These are phyloP conservation scores for Obelidium mucronatum DNA, from an alignment of 192 early-diverging fungal genomes.

Conservation along the genomic window DNA sequence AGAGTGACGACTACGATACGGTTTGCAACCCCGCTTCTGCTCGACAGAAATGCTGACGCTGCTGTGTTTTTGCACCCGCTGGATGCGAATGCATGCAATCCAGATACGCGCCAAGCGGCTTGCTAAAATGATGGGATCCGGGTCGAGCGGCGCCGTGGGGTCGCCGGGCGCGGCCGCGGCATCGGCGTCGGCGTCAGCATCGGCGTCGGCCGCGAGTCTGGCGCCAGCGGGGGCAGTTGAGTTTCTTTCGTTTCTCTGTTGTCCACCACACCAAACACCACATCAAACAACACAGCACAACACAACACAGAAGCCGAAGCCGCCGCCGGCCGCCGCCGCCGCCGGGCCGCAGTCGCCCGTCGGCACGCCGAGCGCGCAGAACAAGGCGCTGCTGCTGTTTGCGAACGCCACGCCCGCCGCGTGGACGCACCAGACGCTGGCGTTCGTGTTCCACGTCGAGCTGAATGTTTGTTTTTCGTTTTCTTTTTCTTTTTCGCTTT, in stretches of 20 bases:
- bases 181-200: background rate
- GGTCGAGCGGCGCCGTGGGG: background rate
- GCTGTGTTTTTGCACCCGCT: no score
- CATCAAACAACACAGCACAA: no score
- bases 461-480: conserved; percentile 65
- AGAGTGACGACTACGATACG: background rate
- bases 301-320: background rate
- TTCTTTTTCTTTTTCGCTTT: no score
- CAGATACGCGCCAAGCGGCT: conserved; percentile 40
- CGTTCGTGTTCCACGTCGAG: conserved; percentile 78
- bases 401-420: conserved; percentile 55
- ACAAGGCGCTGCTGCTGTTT: conserved; percentile 28
- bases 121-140: conserved; percentile 26
- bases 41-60: background rate
- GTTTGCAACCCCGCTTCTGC: background rate
- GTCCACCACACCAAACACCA: no score
- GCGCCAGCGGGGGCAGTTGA: background rate
- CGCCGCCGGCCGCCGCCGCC: no score
- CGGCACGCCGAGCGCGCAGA: background rate
- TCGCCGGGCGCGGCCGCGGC: background rate
- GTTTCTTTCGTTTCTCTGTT: no score
- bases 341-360: background rate
- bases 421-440: conserved; percentile 87
- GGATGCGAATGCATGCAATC: background rate
- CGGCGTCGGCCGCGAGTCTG: background rate